A percentile compares a stretch with the other conserved stretches of the same genome.
Conservation (phyloP, 1,139 yeast species). For the Yarrowia galli region DNA sequence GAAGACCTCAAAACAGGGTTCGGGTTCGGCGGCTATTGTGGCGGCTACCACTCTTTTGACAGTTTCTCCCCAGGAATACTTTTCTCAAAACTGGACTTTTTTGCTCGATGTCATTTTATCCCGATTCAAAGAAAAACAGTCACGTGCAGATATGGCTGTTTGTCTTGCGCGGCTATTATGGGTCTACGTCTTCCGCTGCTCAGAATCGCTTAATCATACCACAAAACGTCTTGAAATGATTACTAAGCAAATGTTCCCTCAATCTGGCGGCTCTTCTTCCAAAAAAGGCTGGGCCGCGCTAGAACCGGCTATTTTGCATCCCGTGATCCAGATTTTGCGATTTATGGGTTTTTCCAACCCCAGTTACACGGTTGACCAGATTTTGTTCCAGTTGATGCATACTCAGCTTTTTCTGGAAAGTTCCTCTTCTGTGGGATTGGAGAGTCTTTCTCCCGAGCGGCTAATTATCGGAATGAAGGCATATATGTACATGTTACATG, state of each 20-base stretch:
- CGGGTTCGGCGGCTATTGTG: slow-evolving; percentile 77
- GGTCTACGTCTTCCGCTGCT: slow-evolving; percentile 86
- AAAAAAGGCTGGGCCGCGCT: slow-evolving; percentile 72
- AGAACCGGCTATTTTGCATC: slow-evolving; percentile 66
- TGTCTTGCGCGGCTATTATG: slow-evolving; percentile 79
- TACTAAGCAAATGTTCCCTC: slow-evolving; percentile 63
- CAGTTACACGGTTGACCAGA: slow-evolving; percentile 79
- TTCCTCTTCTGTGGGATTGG: slow-evolving; percentile 56
- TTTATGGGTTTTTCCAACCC: slow-evolving; percentile 81
- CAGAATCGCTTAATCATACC: slow-evolving; percentile 88
- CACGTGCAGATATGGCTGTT: slow-evolving; percentile 61
- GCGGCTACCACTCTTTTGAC: slow-evolving; percentile 77
- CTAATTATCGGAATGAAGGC: slow-evolving; percentile 73
- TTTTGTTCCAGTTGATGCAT: slow-evolving; percentile 62
- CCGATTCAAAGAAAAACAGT: slow-evolving; percentile 60
- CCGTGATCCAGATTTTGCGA: slow-evolving; percentile 74
- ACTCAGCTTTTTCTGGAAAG: slow-evolving; percentile 44
- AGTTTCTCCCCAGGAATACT: slow-evolving; percentile 81
- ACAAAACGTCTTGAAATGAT: slow-evolving; percentile 69
- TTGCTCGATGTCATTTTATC: slow-evolving; percentile 61
- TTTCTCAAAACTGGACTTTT: slow-evolving; percentile 75
- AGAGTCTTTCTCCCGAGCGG: slow-evolving; percentile 71
- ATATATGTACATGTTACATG: slow-evolving; percentile 72
- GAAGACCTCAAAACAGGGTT: slow-evolving; percentile 55
- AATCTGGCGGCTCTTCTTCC: slow-evolving; percentile 45